These are phyloP conservation scores for Chaetomium cochliodes DNA, from an alignment of 495 filamentous ascomycete genomes.

Conservation along the genomic window DNA sequence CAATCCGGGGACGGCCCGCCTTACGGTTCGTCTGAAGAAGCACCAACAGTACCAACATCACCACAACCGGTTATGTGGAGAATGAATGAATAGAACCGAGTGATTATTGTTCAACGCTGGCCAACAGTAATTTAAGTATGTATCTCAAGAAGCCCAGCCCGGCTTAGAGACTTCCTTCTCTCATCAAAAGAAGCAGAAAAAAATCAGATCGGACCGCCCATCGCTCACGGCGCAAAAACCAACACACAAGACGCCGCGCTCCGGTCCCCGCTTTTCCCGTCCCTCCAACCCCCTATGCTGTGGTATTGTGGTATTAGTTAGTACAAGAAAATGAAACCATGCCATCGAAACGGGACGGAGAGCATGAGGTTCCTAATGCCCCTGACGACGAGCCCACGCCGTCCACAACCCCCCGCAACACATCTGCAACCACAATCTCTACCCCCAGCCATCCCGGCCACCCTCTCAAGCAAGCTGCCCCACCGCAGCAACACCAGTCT, in stretches of 20 bases:
- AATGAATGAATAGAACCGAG: not conserved
- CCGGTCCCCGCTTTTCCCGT: not conserved
- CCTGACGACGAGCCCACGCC: too few relatives aligned
- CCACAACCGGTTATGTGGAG: not conserved
- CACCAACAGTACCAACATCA: not conserved
- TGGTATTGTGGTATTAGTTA: not conserved
- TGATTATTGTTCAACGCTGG: not conserved
- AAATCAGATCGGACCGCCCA: not conserved
- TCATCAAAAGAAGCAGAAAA: not conserved
- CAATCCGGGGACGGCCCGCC: too few relatives aligned
- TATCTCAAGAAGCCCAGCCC: not conserved
- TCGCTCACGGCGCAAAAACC: not conserved
- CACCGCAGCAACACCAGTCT: conserved; percentile 22
- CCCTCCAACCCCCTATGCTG: not conserved
- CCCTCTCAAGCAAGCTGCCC: not conserved
- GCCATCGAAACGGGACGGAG: not conserved
- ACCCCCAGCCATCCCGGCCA: not conserved
- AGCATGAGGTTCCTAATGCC: too few relatives aligned
- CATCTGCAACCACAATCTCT: not conserved
- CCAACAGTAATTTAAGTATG: not conserved
- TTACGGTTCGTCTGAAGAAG: too few relatives aligned
- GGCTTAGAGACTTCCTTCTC: too few relatives aligned
- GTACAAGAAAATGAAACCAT: not conserved
- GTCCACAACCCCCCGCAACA: not conserved
- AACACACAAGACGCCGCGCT: conserved; percentile 10